phyloP scores from a whole-genome alignment of 129 eudicot genomes.

The Centrapalus pauciflorus region DNA sequence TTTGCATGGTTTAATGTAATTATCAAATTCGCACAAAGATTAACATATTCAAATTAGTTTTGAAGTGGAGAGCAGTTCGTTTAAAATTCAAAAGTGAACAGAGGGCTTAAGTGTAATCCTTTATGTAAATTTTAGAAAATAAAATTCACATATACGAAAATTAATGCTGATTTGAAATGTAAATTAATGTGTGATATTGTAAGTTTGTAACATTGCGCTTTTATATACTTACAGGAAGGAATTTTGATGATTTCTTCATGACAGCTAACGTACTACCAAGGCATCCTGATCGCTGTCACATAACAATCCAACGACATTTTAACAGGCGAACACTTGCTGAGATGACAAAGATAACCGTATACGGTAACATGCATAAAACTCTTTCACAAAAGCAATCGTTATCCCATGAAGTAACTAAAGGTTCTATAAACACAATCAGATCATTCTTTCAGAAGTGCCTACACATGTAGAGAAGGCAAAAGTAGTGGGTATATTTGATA shows the following conservation, averaged over 20 bases:
- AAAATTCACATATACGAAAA: not conserved
- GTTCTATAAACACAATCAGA: not conserved
- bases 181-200: not conserved
- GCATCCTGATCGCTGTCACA: conserved; percentile 82
- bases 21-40: not conserved
- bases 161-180: not conserved
- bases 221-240: conserved; percentile 78
- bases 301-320: conserved; percentile 20
- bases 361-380: not conserved
- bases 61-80: not conserved
- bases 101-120: too few relatives aligned
- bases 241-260: conserved; percentile 85
- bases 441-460: not conserved
- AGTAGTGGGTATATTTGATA: conserved; percentile 4
- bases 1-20: not conserved
- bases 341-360: not conserved
- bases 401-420: too few relatives aligned
- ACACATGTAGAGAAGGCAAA: not conserved
- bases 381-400: not conserved
- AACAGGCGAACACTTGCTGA: not conserved
- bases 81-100: not conserved
- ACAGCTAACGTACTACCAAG: conserved; percentile 91
- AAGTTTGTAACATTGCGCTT: conserved; percentile 18
- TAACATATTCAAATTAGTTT: not conserved
- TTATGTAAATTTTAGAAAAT: not conserved